Evolutionary conservation across 2,329 filamentous ascomycete species (phyloP).

Genomic region (Arthrobotrys entomopaga): DNA sequence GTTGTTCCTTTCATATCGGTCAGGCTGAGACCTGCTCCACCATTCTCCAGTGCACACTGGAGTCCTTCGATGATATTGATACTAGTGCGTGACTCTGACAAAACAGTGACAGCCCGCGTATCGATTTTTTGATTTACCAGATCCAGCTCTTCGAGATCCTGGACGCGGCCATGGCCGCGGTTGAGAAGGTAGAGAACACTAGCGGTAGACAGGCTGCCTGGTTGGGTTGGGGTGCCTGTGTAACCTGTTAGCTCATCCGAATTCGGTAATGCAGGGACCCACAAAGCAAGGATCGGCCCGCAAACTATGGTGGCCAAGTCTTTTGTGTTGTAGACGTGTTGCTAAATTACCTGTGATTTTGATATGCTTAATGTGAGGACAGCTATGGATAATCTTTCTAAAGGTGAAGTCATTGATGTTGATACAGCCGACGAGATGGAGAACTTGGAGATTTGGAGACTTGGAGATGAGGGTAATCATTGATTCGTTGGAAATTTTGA

Average conservation of each 20-base stretch:
- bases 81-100: constrained; percentile 25
- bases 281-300: constrained; percentile 17
- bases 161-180: not conserved
- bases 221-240: constrained; percentile 34
- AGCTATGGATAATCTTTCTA: constrained; percentile 19
- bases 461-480: constrained; percentile 6
- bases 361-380: constrained; percentile 23
- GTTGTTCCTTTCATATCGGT: constrained; percentile 21
- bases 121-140: constrained; percentile 30
- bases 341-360: constrained; percentile 28
- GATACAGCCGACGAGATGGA: constrained; percentile 29
- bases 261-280: constrained; percentile 10
- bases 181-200: constrained; percentile 31
- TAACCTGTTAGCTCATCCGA: constrained; percentile 20
- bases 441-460: constrained; percentile 16
- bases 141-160: constrained; percentile 21
- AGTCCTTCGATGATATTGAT: constrained; percentile 36
- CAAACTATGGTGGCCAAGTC: not conserved
- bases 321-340: constrained; percentile 19
- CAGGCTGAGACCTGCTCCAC: constrained; percentile 12
- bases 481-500: constrained; percentile 28
- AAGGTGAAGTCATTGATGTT: constrained; percentile 21
- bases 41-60: constrained; percentile 13
- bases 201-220: constrained; percentile 22
- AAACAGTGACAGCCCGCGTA: constrained; percentile 14